Conservation (phyloP, 768 basidiomycete genomes). For the Agrocybe pediades region DNA sequence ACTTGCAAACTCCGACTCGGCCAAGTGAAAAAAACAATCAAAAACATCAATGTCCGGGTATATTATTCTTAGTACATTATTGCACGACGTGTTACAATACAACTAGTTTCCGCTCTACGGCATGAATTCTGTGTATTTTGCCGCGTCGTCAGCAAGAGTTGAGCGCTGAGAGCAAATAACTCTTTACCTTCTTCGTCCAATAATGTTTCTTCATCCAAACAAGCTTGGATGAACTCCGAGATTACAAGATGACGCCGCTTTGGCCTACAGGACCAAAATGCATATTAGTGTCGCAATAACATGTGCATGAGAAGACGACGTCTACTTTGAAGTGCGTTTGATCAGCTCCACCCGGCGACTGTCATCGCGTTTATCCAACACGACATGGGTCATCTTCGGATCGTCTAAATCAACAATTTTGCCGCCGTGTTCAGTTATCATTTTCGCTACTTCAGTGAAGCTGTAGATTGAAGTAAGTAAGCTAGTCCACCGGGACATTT, state of each 20-base stretch:
- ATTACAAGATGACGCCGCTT: constrained; percentile 80
- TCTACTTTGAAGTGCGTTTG: constrained; percentile 71
- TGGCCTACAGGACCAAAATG: no score
- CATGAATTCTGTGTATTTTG: not conserved
- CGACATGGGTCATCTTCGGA: constrained; percentile 82
- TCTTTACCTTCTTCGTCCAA: constrained; percentile 81
- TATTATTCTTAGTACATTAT: not conserved
- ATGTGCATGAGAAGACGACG: constrained; percentile 12
- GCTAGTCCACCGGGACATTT: not conserved
- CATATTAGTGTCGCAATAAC: no score
- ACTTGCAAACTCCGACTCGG: constrained; percentile 27
- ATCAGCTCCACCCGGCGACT: constrained; percentile 73
- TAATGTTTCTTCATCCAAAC: constrained; percentile 80
- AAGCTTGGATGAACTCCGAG: constrained; percentile 75
- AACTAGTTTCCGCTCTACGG: not conserved
- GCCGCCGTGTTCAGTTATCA: constrained; percentile 74
- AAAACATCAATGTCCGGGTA: constrained; percentile 18
- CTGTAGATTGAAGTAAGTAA: constrained; percentile 37
- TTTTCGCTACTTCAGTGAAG: constrained; percentile 48
- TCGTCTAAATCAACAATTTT: constrained; percentile 67
- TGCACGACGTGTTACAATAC: not conserved
- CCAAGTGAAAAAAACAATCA: constrained; percentile 25
- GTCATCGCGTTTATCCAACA: constrained; percentile 82
- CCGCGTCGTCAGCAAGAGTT: not conserved
- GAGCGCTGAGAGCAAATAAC: not conserved